Conservation (phyloP, 768 basidiomycete species). For the Serendipita indica region DNA sequence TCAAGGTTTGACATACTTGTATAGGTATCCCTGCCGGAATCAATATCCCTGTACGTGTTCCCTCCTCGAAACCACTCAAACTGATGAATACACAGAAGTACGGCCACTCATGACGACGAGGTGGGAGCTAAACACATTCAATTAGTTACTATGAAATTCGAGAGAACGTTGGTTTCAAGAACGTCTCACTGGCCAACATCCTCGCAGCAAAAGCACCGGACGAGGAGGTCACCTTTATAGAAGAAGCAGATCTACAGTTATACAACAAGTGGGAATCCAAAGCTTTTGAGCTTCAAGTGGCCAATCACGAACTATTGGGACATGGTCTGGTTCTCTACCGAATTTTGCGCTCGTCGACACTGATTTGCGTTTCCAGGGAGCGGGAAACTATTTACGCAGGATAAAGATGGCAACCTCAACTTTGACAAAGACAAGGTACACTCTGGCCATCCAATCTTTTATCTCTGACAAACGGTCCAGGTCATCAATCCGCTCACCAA, state of each 20-base stretch:
- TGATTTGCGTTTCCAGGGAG: constrained; percentile 22
- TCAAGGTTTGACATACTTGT: constrained; percentile 1
- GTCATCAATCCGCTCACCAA: constrained; percentile 72
- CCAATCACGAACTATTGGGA: constrained; percentile 78
- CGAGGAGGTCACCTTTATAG: constrained; percentile 69
- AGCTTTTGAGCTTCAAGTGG: constrained; percentile 78
- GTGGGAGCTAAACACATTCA: not conserved
- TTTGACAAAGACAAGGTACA: constrained; percentile 62
- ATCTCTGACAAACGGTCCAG: constrained; percentile 23
- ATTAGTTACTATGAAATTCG: constrained; percentile 69
- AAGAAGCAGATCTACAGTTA: constrained; percentile 56
- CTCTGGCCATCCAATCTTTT: too few relatives aligned
- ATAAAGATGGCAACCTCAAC: constrained; percentile 60
- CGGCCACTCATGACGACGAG: not conserved
- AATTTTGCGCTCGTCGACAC: not conserved
- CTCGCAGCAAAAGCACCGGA: constrained; percentile 76
- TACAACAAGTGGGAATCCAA: constrained; percentile 66
- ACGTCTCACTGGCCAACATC: constrained; percentile 35
- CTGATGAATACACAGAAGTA: constrained; percentile 11
- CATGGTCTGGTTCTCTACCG: constrained; percentile 33
- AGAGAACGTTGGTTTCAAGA: constrained; percentile 66
- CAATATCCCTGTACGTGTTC: constrained; percentile 49
- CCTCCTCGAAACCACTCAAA: not conserved
- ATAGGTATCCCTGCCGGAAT: constrained; percentile 76
- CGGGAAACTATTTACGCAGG: constrained; percentile 70